These are phyloP conservation scores for Cadophora sp. DNA, from an alignment of 2,329 filamentous ascomycete genomes.

Conservation along the genomic window DNA sequence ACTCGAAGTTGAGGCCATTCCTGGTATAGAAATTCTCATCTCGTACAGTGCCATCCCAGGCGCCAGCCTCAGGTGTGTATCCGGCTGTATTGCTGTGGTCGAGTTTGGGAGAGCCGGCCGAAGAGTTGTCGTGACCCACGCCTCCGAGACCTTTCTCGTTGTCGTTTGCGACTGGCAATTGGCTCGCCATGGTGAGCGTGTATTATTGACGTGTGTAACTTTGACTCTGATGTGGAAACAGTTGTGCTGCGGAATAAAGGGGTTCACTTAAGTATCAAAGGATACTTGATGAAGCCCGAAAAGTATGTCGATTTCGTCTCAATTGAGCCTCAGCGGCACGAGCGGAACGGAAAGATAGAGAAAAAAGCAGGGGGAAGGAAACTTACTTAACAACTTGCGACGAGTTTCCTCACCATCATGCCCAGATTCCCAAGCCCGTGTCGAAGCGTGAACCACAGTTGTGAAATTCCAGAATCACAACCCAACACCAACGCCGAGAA, in stretches of 20 bases:
- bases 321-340: background rate
- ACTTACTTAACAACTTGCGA: background rate
- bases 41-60: background rate
- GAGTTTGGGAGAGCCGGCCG: background rate
- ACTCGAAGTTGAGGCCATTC: conserved; percentile 22
- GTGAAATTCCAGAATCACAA: background rate
- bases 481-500: background rate
- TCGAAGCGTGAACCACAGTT: background rate
- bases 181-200: background rate
- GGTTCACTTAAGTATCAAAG: background rate
- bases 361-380: background rate
- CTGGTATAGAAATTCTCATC: conserved; percentile 20
- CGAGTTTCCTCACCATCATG: background rate
- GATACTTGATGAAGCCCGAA: background rate
- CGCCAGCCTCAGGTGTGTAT: background rate
- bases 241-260: background rate
- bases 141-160: background rate
- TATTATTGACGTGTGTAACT: background rate
- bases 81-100: background rate
- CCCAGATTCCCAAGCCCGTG: background rate
- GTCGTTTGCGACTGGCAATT: background rate
- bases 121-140: background rate
- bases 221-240: background rate
- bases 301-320: background rate
- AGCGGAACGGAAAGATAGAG: background rate